These are phyloP conservation scores for Dendrothele bispora DNA, from an alignment of 768 basidiomycete species.

Conservation along the genomic window DNA sequence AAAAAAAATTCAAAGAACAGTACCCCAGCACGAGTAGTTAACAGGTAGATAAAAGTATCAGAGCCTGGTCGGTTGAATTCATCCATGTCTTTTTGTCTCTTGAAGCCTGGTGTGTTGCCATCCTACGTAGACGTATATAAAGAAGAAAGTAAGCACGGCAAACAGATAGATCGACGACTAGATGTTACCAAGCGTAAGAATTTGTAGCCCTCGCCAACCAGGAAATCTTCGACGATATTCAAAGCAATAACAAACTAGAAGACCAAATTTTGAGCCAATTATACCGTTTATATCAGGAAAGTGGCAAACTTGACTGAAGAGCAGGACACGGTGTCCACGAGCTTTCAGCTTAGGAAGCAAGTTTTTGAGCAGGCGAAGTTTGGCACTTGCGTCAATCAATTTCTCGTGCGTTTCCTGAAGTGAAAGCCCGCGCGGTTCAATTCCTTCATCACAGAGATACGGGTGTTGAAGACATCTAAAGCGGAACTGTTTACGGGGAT, in stretches of 20 bases:
- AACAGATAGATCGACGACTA: not conserved
- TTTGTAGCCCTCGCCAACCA: conserved; percentile 76
- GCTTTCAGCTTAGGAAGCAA: conserved; percentile 82
- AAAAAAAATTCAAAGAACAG: conserved; percentile 11
- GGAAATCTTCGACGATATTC: conserved; percentile 86
- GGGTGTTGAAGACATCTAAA: conserved; percentile 87
- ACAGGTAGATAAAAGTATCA: conserved; percentile 86
- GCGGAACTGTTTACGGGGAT: not conserved
- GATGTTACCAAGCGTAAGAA: conserved; percentile 70
- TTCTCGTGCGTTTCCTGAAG: conserved; percentile 69
- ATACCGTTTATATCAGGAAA: not conserved
- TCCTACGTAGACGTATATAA: conserved; percentile 50
- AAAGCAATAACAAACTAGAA: conserved; percentile 83
- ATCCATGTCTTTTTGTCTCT: conserved; percentile 95
- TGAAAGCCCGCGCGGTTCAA: conserved; percentile 69
- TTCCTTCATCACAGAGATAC: conserved; percentile 76
- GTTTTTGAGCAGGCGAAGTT: conserved; percentile 73
- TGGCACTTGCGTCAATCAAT: conserved; percentile 82
- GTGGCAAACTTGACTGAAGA: conserved; percentile 82
- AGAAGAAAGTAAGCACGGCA: conserved; percentile 1
- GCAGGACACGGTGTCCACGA: conserved; percentile 82
- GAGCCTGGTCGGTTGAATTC: conserved; percentile 88
- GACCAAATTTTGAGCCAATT: conserved; percentile 3
- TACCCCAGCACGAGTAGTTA: conserved; percentile 88
- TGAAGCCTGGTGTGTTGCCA: conserved; percentile 80